A percentile compares a stretch with the other conserved stretches of the same genome.
Evolutionary conservation across 148 eudicot genomes (phyloP).

Genomic region (Camellia granthamiana): DNA sequence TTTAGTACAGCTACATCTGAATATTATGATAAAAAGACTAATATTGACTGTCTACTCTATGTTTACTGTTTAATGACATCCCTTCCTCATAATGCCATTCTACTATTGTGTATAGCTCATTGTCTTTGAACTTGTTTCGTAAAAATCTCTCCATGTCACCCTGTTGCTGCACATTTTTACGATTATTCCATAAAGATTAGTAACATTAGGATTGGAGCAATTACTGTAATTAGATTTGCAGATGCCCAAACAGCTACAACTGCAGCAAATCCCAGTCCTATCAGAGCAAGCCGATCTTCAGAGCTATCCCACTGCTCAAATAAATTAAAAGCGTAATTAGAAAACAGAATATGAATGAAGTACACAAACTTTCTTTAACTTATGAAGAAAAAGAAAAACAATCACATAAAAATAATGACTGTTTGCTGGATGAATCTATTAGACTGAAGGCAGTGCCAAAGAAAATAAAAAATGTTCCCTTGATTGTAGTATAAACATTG

Average conservation of each 20-base stretch:
- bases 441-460: not conserved
- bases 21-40: not conserved
- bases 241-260: conserved; percentile 84
- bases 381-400: not conserved
- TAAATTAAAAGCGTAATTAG: not conserved
- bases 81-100: not conserved
- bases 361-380: conserved; percentile 1
- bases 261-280: conserved; percentile 85
- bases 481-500: not conserved
- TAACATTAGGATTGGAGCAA: not conserved
- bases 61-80: not conserved
- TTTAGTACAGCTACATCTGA: not conserved
- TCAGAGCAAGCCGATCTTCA: conserved; percentile 80
- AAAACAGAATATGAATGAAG: not conserved
- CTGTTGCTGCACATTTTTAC: not conserved
- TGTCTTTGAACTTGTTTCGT: not conserved
- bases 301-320: conserved; percentile 77
- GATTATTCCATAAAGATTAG: not conserved
- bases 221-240: conserved; percentile 63
- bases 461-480: not conserved
- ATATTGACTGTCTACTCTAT: not conserved
- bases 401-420: not conserved
- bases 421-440: not conserved
- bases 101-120: not conserved
- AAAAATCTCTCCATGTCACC: not conserved